Base-by-base conservation (phyloP, 2,329 filamentous ascomycete genomes). In the Cadophora luteo-olivacea region DNA sequence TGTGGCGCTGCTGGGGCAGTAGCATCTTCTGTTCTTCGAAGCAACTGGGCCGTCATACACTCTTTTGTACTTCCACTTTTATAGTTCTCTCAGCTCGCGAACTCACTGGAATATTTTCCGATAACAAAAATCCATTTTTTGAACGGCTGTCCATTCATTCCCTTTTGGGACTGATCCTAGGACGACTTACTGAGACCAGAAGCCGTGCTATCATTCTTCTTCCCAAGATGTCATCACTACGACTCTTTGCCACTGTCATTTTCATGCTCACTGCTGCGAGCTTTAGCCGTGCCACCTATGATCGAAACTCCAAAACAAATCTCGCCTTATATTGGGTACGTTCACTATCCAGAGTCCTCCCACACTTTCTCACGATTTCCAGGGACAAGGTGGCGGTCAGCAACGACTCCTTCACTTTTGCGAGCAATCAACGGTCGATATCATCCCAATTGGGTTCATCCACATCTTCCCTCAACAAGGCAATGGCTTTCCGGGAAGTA, bases 321-420 rank as follows among this genome's bases (percentile, higher is more conserved):
- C 77, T 81, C 36, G 80, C 75, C 2, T 77, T 81, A 0, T 82
- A 81, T 68, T 82, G 78, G 68, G 80, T 81, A 72, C 49, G 16
- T 63, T n/a, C 19, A 19, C 32, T 33, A 3, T 11, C 29, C 16
- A 7, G 2, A 29, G 8, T 7, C 29, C 19, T 32, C 25, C 1
- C 3, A 3, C 24, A 32, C 4, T 5, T 22, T 19, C 41, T 62
- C 5, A 48, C 33, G n/a, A 61, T 8, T 38, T 22, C 55, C 58
- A 82, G 80, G 80, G 80, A 22, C 79, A 82, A 79, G 80, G 80
- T 64, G 75, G 78, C 4, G 74, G 77, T 52, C 79, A 81, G 67
- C 69, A 72, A 25, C 70, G 75, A 9, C 72, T 82, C 25, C 71
- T 73, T 29, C 70, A 76, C 7, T 80, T 80, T 68, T 82, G 80